A percentile compares a stretch with the other conserved stretches of the same genome.
These are phyloP conservation scores for Cladophialophora exuberans DNA, from an alignment of 2,329 filamentous ascomycete species.

Conservation along the genomic window DNA sequence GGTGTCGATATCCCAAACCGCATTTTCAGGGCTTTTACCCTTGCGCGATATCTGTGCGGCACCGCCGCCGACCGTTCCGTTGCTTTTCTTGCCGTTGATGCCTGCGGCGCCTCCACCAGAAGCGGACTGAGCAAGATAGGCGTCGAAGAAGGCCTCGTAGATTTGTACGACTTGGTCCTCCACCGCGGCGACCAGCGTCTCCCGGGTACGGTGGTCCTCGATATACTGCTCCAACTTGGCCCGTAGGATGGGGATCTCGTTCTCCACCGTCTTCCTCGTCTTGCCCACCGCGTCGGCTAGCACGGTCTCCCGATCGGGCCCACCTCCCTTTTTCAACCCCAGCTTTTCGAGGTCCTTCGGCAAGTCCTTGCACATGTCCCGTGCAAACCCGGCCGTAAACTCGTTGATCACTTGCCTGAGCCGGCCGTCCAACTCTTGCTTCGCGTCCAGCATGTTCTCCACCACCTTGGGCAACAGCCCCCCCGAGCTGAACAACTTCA, in stretches of 20 bases:
- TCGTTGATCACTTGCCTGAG: constrained; percentile 67
- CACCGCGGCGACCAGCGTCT: constrained; percentile 68
- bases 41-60: constrained; percentile 45
- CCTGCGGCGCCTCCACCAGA: too few relatives aligned
- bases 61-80: constrained; percentile 37
- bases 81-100: constrained; percentile 36
- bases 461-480: constrained; percentile 65
- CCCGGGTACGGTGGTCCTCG: constrained; percentile 65
- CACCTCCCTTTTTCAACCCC: constrained; percentile 37
- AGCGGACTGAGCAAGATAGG: constrained; percentile 39
- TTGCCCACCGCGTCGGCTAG: constrained; percentile 49
- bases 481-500: constrained; percentile 60
- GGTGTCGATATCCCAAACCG: constrained; percentile 66
- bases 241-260: constrained; percentile 60
- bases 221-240: constrained; percentile 64
- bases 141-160: constrained; percentile 68
- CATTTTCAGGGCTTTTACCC: constrained; percentile 64
- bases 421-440: constrained; percentile 67
- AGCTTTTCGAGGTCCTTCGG: constrained; percentile 21
- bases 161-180: constrained; percentile 64
- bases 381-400: constrained; percentile 63
- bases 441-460: constrained; percentile 72
- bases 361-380: constrained; percentile 57
- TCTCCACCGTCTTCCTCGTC: constrained; percentile 59
- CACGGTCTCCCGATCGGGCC: constrained; percentile 40